Percentiles rank a stretch among this genome's conserved stretches.
These are phyloP conservation scores for Termitomyces sp. DNA, from an alignment of 768 basidiomycete species.

Conservation along the genomic window DNA sequence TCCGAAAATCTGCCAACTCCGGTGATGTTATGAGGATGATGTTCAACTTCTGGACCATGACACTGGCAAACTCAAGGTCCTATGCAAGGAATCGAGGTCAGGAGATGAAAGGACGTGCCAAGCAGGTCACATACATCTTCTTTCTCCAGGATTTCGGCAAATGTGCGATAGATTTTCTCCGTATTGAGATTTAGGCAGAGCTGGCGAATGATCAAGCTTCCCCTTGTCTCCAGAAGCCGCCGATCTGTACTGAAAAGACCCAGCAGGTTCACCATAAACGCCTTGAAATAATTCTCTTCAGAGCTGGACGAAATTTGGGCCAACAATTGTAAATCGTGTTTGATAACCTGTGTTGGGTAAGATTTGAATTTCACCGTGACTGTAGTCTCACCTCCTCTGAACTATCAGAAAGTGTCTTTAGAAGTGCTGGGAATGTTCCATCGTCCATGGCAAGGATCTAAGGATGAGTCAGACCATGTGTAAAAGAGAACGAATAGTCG, in stretches of 20 bases:
- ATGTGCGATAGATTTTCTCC: conserved; percentile 90
- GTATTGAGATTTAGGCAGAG: conserved; percentile 91
- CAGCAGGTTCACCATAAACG: conserved; percentile 92
- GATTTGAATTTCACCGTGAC: background rate
- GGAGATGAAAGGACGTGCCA: background rate
- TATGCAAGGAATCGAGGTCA: conserved; percentile 21
- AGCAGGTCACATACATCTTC: conserved; percentile 66
- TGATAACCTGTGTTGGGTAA: conserved; percentile 66
- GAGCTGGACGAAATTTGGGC: conserved; percentile 96
- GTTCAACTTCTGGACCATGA: conserved; percentile 96
- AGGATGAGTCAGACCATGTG: background rate
- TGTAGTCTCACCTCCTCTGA: conserved; percentile 74
- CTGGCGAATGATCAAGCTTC: conserved; percentile 93
- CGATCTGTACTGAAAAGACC: conserved; percentile 95
- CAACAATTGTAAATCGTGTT: conserved; percentile 90
- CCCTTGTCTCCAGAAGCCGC: conserved; percentile 81
- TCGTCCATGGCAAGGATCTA: conserved; percentile 96
- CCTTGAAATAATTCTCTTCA: conserved; percentile 92
- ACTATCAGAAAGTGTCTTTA: conserved; percentile 93
- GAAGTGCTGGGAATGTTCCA: conserved; percentile 90
- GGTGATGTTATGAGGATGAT: conserved; percentile 95
- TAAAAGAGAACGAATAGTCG: background rate
- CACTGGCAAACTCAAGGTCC: conserved; percentile 97
- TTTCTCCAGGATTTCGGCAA: conserved; percentile 96
- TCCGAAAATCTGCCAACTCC: conserved; percentile 91